Evolutionary conservation across 108 stramenopile species (phyloP).

Genomic region (Cyclotella baltica): DNA sequence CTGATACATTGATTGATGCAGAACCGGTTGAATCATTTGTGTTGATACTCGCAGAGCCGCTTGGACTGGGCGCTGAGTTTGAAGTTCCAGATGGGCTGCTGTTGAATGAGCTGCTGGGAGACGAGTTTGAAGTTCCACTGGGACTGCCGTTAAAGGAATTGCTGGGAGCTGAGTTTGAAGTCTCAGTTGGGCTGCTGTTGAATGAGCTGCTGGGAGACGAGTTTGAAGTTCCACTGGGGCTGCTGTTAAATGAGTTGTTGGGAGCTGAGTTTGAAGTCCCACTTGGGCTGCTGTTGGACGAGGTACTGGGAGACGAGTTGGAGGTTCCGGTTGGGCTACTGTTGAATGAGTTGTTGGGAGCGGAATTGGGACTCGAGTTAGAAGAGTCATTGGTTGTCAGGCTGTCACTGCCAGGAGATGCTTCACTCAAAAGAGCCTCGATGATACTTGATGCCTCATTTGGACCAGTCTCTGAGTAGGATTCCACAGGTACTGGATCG

Average conservation of each 20-base stretch:
- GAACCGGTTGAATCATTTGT: neutral
- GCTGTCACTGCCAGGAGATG: constrained; percentile 5
- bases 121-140: neutral
- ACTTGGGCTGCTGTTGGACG: no score
- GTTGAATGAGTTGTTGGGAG: no score
- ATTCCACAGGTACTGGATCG: constrained; percentile 23
- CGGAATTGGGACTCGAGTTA: neutral
- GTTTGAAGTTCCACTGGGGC: neutral
- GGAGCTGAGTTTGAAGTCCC: no score
- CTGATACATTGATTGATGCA: neutral
- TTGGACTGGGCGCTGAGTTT: neutral
- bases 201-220: neutral
- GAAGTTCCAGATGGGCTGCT: neutral
- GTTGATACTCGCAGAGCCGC: neutral
- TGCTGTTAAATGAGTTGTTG: neutral
- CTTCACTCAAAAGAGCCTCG: constrained; percentile 15
- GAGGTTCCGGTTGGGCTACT: no score
- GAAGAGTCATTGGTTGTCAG: neutral
- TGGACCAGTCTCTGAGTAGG: constrained; percentile 20
- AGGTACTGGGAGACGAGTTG: no score
- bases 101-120: constrained; percentile 3
- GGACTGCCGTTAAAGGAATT: neutral
- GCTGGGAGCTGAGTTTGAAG: neutral
- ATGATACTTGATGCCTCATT: constrained; percentile 26
- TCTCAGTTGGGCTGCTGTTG: neutral